Conservation (phyloP, 2,329 filamentous ascomycete genomes). For the Coleophoma eucalyptorum region DNA sequence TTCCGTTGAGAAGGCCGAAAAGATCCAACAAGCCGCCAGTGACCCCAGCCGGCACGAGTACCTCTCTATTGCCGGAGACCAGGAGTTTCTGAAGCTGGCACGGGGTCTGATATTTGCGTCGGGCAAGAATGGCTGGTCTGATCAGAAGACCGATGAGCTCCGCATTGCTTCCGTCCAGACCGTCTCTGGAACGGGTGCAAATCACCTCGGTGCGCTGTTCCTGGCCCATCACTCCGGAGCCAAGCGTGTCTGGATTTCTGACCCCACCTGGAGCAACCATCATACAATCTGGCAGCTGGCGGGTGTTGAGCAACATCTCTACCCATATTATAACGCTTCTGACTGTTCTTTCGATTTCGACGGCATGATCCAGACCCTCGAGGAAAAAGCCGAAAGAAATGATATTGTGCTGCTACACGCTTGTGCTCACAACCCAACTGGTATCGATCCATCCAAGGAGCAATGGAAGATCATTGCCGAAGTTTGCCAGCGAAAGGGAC, state of each 20-base stretch:
- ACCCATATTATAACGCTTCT: conserved; percentile 26
- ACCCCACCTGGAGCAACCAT: conserved; percentile 32
- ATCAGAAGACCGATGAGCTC: background rate
- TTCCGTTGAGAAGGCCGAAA: background rate
- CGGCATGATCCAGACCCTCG: conserved; percentile 17
- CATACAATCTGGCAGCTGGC: conserved; percentile 26
- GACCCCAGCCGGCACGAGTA: background rate
- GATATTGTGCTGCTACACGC: conserved; percentile 32
- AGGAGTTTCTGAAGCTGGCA: background rate
- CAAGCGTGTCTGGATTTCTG: conserved; percentile 26
- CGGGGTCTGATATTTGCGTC: background rate
- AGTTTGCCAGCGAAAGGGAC: conserved; percentile 15
- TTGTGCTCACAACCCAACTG: conserved; percentile 34
- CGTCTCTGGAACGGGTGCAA: conserved; percentile 33
- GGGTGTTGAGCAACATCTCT: conserved; percentile 24
- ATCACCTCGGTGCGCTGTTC: conserved; percentile 28
- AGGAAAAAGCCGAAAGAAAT: conserved; percentile 17
- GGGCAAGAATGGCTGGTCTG: background rate
- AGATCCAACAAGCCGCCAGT: background rate
- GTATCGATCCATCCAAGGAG: conserved; percentile 24
- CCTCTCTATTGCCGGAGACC: background rate
- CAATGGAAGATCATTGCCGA: conserved; percentile 28
- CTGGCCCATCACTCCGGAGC: conserved; percentile 23
- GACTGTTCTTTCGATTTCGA: conserved; percentile 23
- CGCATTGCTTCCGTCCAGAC: conserved; percentile 31